These are phyloP conservation scores for Leccinum subtestaceum DNA, from an alignment of 768 basidiomycete species.

Conservation along the genomic window DNA sequence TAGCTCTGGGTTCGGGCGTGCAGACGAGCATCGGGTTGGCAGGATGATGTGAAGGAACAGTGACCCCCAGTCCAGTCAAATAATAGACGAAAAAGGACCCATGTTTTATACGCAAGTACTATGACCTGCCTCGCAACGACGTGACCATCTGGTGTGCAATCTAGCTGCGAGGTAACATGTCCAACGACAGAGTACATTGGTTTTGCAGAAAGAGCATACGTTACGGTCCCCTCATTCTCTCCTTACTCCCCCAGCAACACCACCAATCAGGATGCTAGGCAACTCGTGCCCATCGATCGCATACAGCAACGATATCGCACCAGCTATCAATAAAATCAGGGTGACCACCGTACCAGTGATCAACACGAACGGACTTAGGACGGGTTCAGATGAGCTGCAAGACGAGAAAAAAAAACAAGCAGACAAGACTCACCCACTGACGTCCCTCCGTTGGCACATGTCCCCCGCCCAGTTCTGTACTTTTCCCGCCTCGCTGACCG, in stretches of 20 bases:
- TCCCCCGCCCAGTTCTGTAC: conserved; percentile 72
- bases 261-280: conserved; percentile 72
- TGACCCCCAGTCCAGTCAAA: too few species aligned
- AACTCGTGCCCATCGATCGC: conserved; percentile 58
- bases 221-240: conserved; percentile 41
- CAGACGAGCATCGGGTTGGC: too few species aligned
- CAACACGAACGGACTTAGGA: conserved; percentile 66
- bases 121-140: background rate
- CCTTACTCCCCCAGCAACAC: conserved; percentile 47
- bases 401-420: background rate
- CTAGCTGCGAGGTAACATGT: background rate
- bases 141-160: background rate
- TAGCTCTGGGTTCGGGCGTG: too few species aligned
- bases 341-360: conserved; percentile 65
- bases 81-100: too few species aligned
- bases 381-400: too few species aligned
- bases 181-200: conserved; percentile 1
- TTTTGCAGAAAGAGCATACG: background rate
- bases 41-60: too few species aligned
- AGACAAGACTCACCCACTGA: conserved; percentile 65
- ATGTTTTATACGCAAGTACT: background rate
- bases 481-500: conserved; percentile 50
- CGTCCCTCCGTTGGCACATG: conserved; percentile 73
- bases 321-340: conserved; percentile 62
- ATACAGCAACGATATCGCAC: conserved; percentile 64